Evolutionary conservation across 768 basidiomycete species (phyloP).

Genomic region (Boletus edulis): DNA sequence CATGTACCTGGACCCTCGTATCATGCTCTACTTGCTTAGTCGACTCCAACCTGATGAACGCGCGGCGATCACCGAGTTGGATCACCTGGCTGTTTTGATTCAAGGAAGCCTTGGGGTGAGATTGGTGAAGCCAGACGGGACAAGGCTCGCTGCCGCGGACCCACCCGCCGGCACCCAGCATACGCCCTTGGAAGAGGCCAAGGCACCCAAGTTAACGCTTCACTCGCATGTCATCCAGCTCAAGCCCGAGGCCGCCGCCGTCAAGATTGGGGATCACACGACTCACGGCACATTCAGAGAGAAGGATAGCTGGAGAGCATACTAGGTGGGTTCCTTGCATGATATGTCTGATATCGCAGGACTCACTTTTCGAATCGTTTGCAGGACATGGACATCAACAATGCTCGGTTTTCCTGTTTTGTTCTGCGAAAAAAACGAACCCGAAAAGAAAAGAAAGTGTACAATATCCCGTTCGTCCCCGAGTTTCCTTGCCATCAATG

Average conservation of each 20-base stretch:
- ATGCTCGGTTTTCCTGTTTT: no score
- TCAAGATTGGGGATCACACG: neutral
- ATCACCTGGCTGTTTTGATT: neutral
- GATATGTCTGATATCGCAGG: no score
- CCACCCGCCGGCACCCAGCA: neutral
- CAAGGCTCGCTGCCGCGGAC: constrained; percentile 2
- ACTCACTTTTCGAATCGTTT: no score
- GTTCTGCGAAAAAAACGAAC: no score
- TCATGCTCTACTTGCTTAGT: constrained; percentile 11
- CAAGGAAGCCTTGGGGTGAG: constrained; percentile 10
- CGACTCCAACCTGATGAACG: neutral
- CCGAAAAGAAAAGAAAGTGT: no score
- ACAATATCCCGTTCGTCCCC: no score
- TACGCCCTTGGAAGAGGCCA: neutral
- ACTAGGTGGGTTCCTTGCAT: neutral
- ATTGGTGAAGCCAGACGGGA: constrained; percentile 15
- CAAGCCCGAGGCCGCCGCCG: neutral
- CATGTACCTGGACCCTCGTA: constrained; percentile 13
- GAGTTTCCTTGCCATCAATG: no score
- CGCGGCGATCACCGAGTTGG: constrained; percentile 2
- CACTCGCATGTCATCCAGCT: constrained; percentile 7
- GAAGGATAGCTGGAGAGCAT: neutral
- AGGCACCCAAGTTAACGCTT: constrained; percentile 10
- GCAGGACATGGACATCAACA: neutral
- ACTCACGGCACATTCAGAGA: constrained; percentile 3